Percentiles rank a stretch among this genome's conserved stretches.
Conservation (phyloP, 305 asterid genomes). For the Coffea humblotiana region DNA sequence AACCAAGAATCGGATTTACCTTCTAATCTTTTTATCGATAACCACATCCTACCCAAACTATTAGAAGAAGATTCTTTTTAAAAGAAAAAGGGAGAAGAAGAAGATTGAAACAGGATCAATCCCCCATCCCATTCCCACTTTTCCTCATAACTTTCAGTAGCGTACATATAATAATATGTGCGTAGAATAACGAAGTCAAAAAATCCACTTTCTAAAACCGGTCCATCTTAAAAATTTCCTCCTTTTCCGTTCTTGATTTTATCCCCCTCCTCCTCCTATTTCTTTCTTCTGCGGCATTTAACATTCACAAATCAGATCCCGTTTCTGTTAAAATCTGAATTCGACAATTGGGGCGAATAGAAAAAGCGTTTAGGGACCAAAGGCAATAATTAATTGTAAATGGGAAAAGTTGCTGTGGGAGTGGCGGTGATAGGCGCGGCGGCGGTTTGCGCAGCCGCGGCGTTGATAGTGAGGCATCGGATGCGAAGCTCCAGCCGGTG, state of each 20-base stretch:
- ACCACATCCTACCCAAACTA: background rate
- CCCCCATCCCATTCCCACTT: background rate
- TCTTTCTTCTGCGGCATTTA: background rate
- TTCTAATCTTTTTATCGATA: too few relatives aligned
- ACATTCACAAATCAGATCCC: background rate
- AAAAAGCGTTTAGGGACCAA: background rate
- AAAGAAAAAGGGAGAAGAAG: background rate
- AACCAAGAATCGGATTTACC: background rate
- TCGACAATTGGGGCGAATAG: background rate
- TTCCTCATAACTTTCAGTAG: background rate
- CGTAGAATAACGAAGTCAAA: background rate
- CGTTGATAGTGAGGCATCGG: conserved; percentile 58
- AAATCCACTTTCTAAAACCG: background rate
- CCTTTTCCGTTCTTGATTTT: conserved; percentile 1
- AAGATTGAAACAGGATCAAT: background rate
- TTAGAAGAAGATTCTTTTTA: too few relatives aligned
- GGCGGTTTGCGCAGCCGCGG: conserved; percentile 65
- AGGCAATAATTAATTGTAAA: background rate
- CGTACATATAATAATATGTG: background rate
- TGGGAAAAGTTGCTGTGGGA: conserved; percentile 65
- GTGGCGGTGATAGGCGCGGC: conserved; percentile 75
- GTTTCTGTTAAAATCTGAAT: background rate
- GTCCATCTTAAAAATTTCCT: background rate
- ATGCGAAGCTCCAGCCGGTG: conserved; percentile 57
- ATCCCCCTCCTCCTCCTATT: background rate